Base-by-base conservation (phyloP, 73 alveolate species). In the Stentor coeruleus region DNA sequence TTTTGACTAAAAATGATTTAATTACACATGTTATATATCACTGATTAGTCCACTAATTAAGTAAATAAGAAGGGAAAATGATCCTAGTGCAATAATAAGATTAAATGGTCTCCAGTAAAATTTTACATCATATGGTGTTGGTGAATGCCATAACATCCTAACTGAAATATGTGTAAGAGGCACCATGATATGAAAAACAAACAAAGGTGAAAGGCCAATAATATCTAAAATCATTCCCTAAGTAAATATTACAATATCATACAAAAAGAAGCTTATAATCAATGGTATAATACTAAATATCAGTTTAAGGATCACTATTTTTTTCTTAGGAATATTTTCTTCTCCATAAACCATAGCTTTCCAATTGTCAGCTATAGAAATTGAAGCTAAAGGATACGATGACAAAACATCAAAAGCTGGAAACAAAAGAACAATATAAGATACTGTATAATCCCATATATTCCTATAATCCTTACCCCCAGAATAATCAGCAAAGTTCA, bases 351-450 rank as follows among this genome's bases (percentile, higher is more conserved):
- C 1, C 73, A 57, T 57, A 57, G 73, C 28, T 20, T 20, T n/a
- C 2, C 15, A n/a, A 57, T 57, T 57, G 28, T 57, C 73, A 57
- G 73, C 15, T 57, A 57, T 1, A 20, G 73, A 31, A 57, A 57
- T 57, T 31, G 73, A n/a, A n/a, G 28, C 28, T 20, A 57, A 31
- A 1, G 73, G 73, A 2, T 20, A 57, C 35, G 35, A 20, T 0
- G 73, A 57, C 15, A 57, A 57, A 1, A 57, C 73, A 57, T 57
- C 73, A 57, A 57, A 57, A 57, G 73, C 73, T 20, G 73, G 73
- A 31, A 57, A 57, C 15, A 57, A 31, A n/a, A 57, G 35, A 20
- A 57, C 28, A 57, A 57, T 57, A 57, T 57, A 57, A n/a, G 73
- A n/a, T 57, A 57, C 28, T 57, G 28, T 57, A 57, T 57, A 57